Percentiles rank a stretch among this genome's conserved stretches.
Evolutionary conservation across 176 grass and related monocot genomes (phyloP).

Genomic region (Oryza coarctata): DNA sequence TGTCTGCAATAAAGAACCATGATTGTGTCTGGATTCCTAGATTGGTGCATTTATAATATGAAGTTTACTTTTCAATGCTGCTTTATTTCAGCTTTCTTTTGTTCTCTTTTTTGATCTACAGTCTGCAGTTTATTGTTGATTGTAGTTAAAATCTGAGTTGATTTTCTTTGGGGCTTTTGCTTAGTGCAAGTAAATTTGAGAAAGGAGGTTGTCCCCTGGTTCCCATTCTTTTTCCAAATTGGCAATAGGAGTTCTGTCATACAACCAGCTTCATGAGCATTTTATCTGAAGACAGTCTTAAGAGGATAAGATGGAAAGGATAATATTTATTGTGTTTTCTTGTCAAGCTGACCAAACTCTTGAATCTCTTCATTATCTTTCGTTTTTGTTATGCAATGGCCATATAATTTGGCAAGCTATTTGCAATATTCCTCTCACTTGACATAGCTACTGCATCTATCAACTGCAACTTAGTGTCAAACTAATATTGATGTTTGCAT

Average conservation of each 20-base stretch:
- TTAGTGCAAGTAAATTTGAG: not conserved
- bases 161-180: not conserved
- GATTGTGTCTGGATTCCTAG: not conserved
- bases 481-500: not conserved
- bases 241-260: not conserved
- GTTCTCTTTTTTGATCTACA: not conserved
- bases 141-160: not conserved
- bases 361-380: not conserved
- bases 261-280: conserved; percentile 6
- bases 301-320: not conserved
- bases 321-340: not conserved
- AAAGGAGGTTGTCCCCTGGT: not conserved
- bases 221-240: not conserved
- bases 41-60: not conserved
- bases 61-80: not conserved
- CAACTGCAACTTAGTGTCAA: not conserved
- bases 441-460: conserved; percentile 10
- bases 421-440: conserved; percentile 5
- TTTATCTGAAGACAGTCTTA: not conserved
- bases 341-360: not conserved
- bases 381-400: not conserved
- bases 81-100: not conserved
- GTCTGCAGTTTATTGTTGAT: not conserved
- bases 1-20: not conserved
- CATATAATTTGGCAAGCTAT: not conserved